phyloP scores from a whole-genome alignment of 148 eudicot genomes.

The Persicaria maculosa region DNA sequence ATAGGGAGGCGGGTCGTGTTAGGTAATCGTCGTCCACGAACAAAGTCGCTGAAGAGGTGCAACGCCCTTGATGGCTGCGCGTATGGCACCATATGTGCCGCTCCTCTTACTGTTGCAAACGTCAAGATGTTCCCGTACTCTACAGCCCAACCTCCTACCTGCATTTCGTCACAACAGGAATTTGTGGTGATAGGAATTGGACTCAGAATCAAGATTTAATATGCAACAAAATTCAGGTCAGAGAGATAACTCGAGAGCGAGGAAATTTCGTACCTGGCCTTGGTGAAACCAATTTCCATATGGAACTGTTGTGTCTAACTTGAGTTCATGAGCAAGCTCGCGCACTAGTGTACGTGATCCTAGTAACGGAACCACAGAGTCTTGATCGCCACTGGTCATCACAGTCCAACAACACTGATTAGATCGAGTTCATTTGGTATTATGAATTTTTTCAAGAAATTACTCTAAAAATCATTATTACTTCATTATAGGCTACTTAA shows the following conservation, averaged over 20 bases:
- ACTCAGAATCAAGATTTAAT: background rate
- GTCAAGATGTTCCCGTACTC: constrained; percentile 77
- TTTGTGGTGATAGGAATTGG: background rate
- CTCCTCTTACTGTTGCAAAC: constrained; percentile 91
- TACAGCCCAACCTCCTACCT: constrained; percentile 95
- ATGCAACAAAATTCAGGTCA: background rate
- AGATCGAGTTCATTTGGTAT: no score
- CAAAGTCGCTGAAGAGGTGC: constrained; percentile 76
- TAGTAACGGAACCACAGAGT: constrained; percentile 86
- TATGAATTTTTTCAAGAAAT: no score
- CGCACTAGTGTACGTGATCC: constrained; percentile 92
- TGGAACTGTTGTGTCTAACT: constrained; percentile 59
- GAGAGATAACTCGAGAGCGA: background rate
- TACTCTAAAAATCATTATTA: no score
- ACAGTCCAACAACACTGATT: background rate
- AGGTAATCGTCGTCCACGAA: constrained; percentile 60
- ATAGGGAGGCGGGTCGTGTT: constrained; percentile 39
- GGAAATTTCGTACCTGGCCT: constrained; percentile 43
- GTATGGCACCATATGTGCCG: constrained; percentile 97
- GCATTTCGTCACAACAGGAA: background rate
- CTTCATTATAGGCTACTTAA: no score
- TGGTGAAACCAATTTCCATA: constrained; percentile 94
- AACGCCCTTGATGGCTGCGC: constrained; percentile 90
- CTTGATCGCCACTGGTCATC: constrained; percentile 79
- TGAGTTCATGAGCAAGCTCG: constrained; percentile 72